Conservation (phyloP, 2,329 filamentous ascomycete species). For the Huntiella decipiens region DNA sequence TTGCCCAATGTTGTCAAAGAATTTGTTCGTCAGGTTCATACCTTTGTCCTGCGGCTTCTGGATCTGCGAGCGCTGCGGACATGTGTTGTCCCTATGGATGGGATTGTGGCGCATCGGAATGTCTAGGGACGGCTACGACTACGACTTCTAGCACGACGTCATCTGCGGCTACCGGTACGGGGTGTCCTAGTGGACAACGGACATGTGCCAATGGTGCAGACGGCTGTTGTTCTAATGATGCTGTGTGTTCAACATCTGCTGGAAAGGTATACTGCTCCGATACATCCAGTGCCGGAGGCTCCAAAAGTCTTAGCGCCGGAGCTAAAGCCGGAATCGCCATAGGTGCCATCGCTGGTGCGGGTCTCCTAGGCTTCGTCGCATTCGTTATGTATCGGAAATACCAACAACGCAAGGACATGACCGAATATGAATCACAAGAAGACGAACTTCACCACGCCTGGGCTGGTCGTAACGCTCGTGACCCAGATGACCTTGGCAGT, state of each 20-base stretch:
- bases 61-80: slow-evolving; percentile 16
- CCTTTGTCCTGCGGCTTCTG: slow-evolving; percentile 24
- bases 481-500: too few relatives aligned
- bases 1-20: slow-evolving; percentile 21
- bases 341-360: slow-evolving; percentile 29
- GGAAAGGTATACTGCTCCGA: slow-evolving; percentile 23
- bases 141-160: slow-evolving; percentile 13
- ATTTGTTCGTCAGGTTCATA: slow-evolving; percentile 24
- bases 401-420: background rate
- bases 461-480: too few relatives aligned
- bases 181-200: slow-evolving; percentile 27
- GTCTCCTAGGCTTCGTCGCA: slow-evolving; percentile 16
- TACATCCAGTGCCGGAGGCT: slow-evolving; percentile 19
- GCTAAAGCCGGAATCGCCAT: slow-evolving; percentile 38
- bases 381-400: slow-evolving; percentile 18
- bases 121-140: slow-evolving; percentile 19
- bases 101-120: slow-evolving; percentile 20
- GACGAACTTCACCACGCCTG: too few relatives aligned
- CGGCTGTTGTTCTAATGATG: slow-evolving; percentile 30
- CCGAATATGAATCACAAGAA: too few relatives aligned
- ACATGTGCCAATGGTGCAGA: slow-evolving; percentile 23
- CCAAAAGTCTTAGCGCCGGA: slow-evolving; percentile 17
- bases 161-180: slow-evolving; percentile 19
- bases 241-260: slow-evolving; percentile 23
- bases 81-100: slow-evolving; percentile 30